Conservation (phyloP, 176 grass and related monocot species). For the Raddia guianensis region DNA sequence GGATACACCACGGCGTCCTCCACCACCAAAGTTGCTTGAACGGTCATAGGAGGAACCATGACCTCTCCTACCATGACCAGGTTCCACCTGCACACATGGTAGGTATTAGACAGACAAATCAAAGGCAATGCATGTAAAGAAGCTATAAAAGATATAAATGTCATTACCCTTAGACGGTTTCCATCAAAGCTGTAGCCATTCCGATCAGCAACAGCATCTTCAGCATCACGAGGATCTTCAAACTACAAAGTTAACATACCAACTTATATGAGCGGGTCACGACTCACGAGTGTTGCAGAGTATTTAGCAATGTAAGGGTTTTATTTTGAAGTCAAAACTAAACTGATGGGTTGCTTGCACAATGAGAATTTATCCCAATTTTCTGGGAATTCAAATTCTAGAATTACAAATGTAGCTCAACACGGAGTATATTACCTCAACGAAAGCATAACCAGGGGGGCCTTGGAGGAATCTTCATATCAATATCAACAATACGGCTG, state of each 20-base stretch:
- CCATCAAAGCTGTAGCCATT: slow-evolving; percentile 98
- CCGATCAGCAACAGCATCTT: slow-evolving; percentile 80
- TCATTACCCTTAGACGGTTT: slow-evolving; percentile 68
- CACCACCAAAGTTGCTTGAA: slow-evolving; percentile 57
- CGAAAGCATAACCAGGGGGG: slow-evolving; percentile 97
- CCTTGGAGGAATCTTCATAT: slow-evolving; percentile 93
- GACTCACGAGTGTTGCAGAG: no score
- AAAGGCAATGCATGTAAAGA: background rate
- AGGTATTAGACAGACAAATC: background rate
- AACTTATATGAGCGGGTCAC: background rate
- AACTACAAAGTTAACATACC: slow-evolving; percentile 53
- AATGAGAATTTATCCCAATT: background rate
- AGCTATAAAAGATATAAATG: background rate
- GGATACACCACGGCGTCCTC: slow-evolving; percentile 73
- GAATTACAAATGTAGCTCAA: background rate
- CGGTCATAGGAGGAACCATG: slow-evolving; percentile 62
- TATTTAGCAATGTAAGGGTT: background rate
- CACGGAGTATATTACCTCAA: slow-evolving; percentile 58
- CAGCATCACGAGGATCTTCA: slow-evolving; percentile 92
- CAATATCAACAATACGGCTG: slow-evolving; percentile 89
- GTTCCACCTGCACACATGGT: slow-evolving; percentile 70
- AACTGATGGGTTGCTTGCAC: background rate
- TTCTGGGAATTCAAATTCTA: background rate
- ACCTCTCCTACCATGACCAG: slow-evolving; percentile 86
- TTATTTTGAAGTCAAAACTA: background rate